Evolutionary conservation across 306 rosid species (phyloP).

Genomic region (Mimosa pudica): DNA sequence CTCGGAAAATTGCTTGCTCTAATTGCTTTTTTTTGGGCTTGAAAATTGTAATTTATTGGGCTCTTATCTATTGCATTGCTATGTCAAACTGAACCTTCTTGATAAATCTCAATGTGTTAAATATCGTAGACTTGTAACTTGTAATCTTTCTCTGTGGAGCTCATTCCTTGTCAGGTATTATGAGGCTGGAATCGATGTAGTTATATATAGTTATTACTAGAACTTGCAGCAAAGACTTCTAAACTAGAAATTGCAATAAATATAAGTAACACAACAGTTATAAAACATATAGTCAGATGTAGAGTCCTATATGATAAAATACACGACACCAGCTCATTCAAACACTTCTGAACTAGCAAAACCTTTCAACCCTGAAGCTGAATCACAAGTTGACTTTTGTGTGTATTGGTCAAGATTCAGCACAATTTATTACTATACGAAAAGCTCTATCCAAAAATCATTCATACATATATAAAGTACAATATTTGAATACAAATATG

Average conservation of each 20-base stretch:
- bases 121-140: too few species aligned
- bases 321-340: constrained; percentile 21
- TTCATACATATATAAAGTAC: not conserved
- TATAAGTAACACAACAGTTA: not conserved
- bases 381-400: constrained; percentile 3
- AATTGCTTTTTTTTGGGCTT: too few species aligned
- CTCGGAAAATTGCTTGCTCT: too few species aligned
- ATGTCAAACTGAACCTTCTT: too few species aligned
- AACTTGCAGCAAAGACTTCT: constrained; percentile 7
- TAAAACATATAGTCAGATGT: constrained; percentile 10
- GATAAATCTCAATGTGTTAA: too few species aligned
- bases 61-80: too few species aligned
- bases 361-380: constrained; percentile 1
- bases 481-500: not conserved
- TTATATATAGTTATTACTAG: too few species aligned
- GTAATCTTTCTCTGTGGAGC: too few species aligned
- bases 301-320: constrained; percentile 21
- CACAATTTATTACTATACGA: not conserved
- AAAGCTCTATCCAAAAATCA: not conserved
- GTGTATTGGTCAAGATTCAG: not conserved
- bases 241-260: constrained; percentile 4
- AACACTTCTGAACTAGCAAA: constrained; percentile 11
- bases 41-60: too few species aligned
- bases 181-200: too few species aligned
- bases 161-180: too few species aligned